These are phyloP conservation scores for Nyssa sinensis DNA, from an alignment of 148 eudicot species.

Conservation along the genomic window DNA sequence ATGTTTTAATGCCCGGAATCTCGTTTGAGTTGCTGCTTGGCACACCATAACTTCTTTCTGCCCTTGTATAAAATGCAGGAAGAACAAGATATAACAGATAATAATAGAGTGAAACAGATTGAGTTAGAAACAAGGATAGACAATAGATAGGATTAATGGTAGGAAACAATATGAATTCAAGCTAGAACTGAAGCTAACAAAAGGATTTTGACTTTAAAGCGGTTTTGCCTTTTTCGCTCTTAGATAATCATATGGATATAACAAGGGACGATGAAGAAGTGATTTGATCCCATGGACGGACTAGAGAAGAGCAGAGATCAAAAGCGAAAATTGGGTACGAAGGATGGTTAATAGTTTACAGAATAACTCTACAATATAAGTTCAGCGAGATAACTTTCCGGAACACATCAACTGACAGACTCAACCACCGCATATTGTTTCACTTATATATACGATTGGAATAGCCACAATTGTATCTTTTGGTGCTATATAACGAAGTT, in stretches of 20 bases:
- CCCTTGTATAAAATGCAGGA: conserved; percentile 20
- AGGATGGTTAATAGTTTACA: conserved; percentile 31
- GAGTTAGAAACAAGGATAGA: conserved; percentile 16
- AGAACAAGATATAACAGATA: background rate
- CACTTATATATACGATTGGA: conserved; percentile 18
- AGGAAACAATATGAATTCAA: background rate
- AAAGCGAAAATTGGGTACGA: conserved; percentile 9
- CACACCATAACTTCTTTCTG: conserved; percentile 81
- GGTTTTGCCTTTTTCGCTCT: conserved; percentile 1
- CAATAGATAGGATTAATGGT: too few species aligned
- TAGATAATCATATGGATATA: conserved; percentile 46
- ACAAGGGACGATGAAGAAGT: conserved; percentile 40
- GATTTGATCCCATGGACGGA: conserved; percentile 51
- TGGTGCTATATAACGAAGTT: background rate
- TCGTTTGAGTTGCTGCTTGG: conserved; percentile 84
- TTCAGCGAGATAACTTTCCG: conserved; percentile 61
- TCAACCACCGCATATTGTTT: conserved; percentile 57
- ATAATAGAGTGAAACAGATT: conserved; percentile 4
- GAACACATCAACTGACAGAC: conserved; percentile 53
- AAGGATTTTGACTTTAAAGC: background rate
- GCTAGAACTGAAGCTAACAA: background rate
- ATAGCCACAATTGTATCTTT: background rate
- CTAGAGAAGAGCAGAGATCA: background rate
- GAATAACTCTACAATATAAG: conserved; percentile 72
- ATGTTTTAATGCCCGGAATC: conserved; percentile 79